Base-by-base conservation (phyloP, 805 yeast species). In the Candida silvicultrix region DNA sequence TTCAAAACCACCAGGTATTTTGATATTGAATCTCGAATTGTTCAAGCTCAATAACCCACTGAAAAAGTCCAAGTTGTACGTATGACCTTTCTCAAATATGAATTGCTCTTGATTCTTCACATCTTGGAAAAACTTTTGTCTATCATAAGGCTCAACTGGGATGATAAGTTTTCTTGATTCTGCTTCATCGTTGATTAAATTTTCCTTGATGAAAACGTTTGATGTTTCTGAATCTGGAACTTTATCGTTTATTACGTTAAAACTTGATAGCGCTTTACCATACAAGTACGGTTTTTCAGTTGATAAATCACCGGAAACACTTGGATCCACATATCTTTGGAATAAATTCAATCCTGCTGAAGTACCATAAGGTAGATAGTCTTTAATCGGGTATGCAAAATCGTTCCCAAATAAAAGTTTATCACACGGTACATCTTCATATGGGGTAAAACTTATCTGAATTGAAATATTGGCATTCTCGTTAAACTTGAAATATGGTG, bases 401-500 rank as follows among this genome's bases (percentile, higher is more conserved):
- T 83, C 89, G 57, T 83, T 83, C 1, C 89, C 89, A 64, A 79
- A 83, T n/a, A 78, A 48, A 37, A 83, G 62, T n/a, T 72, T 70
- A 38, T 74, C 68, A 2, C 85, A 86, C 18, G 54, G 56, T n/a
- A 81, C 63, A 19, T 48, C 45, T 11, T 55, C 51, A 23, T 56
- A 64, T 38, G 83, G 84, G 11, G 55, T 64, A 48, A 77, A 69
- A 45, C 56, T 42, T 47, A 73, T 54, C 55, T 68, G 68, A 43
- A 74, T 56, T 31, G 75, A 67, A 47, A 48, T 55, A 41, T 63
- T 61, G 45, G 52, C 53, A n/a, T 56, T 52, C 10, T 41, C 32
- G 7, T 53, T 49, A 11, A 37, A 20, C 42, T 68, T 60, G 35
- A 57, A 56, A 31, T 57, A 57, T 11, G 46, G 32, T 2, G 55